These are phyloP conservation scores for Penicillium fimorum DNA, from an alignment of 495 filamentous ascomycete genomes.

Conservation along the genomic window DNA sequence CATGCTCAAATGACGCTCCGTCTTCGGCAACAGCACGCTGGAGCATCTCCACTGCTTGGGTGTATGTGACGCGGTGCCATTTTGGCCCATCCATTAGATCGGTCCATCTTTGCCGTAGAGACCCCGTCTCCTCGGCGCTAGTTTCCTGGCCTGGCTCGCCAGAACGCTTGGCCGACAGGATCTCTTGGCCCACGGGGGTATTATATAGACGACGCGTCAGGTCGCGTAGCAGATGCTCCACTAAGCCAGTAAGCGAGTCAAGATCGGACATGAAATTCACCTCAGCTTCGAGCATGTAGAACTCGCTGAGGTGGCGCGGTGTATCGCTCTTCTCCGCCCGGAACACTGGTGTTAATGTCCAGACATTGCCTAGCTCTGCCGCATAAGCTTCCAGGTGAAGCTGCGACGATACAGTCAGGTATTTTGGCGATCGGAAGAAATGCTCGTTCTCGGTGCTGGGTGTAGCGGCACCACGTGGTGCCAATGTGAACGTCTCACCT, in stretches of 20 bases:
- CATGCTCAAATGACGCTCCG: slow-evolving; percentile 58
- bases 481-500: slow-evolving; percentile 86
- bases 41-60: slow-evolving; percentile 68
- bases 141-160: slow-evolving; percentile 37
- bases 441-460: slow-evolving; percentile 37
- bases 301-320: slow-evolving; percentile 90
- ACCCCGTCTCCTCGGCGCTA: slow-evolving; percentile 30
- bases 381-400: slow-evolving; percentile 92
- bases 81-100: slow-evolving; percentile 53
- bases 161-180: slow-evolving; percentile 46
- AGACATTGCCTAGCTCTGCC: slow-evolving; percentile 84
- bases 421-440: slow-evolving; percentile 90
- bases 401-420: slow-evolving; percentile 92
- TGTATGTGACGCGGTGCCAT: slow-evolving; percentile 88
- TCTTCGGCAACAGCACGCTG: slow-evolving; percentile 53
- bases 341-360: slow-evolving; percentile 92
- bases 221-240: slow-evolving; percentile 72
- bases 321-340: slow-evolving; percentile 94
- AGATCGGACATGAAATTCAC: slow-evolving; percentile 72
- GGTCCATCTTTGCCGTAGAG: slow-evolving; percentile 67
- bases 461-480: slow-evolving; percentile 36
- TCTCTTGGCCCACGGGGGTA: slow-evolving; percentile 62
- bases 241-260: slow-evolving; percentile 66
- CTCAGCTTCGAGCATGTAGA: slow-evolving; percentile 98
- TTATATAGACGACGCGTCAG: slow-evolving; percentile 55